These are phyloP conservation scores for Brasilioporus rufonigricans DNA, from an alignment of 768 basidiomycete species.

Conservation along the genomic window DNA sequence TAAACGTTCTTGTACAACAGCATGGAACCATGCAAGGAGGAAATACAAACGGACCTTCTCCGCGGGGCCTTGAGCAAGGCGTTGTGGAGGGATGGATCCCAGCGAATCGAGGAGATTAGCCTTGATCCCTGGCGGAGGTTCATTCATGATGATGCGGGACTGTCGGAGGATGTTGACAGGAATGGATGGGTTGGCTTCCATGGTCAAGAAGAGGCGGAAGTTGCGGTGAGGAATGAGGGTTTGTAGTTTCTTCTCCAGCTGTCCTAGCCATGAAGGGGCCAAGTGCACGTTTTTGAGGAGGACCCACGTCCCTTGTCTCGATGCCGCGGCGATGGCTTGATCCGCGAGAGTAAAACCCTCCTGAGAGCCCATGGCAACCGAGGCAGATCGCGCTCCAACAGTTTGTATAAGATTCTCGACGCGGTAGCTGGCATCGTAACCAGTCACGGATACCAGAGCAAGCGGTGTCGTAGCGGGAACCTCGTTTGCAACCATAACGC, in stretches of 20 bases:
- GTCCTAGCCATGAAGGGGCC: constrained; percentile 92
- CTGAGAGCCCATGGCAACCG: constrained; percentile 97
- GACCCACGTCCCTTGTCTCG: constrained; percentile 94
- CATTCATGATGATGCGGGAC: constrained; percentile 97
- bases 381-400: constrained; percentile 72
- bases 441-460: constrained; percentile 88
- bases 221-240: constrained; percentile 83
- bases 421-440: constrained; percentile 97
- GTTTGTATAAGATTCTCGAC: constrained; percentile 86
- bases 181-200: constrained; percentile 94
- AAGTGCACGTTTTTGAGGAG: constrained; percentile 97
- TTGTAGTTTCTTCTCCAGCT: constrained; percentile 94
- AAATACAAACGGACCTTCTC: constrained; percentile 95
- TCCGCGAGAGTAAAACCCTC: constrained; percentile 97
- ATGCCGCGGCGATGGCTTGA: constrained; percentile 90
- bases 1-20: constrained; percentile 93
- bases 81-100: constrained; percentile 63
- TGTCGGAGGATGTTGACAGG: constrained; percentile 96
- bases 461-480: constrained; percentile 79
- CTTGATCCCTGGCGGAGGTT: constrained; percentile 95
- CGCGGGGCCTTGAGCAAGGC: constrained; percentile 80
- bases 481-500: constrained; percentile 74
- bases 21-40: constrained; percentile 98
- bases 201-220: constrained; percentile 97
- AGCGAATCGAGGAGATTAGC: constrained; percentile 94